phyloP scores from a whole-genome alignment of 208 protist genomes.

The Wallacemonas sp. region DNA sequence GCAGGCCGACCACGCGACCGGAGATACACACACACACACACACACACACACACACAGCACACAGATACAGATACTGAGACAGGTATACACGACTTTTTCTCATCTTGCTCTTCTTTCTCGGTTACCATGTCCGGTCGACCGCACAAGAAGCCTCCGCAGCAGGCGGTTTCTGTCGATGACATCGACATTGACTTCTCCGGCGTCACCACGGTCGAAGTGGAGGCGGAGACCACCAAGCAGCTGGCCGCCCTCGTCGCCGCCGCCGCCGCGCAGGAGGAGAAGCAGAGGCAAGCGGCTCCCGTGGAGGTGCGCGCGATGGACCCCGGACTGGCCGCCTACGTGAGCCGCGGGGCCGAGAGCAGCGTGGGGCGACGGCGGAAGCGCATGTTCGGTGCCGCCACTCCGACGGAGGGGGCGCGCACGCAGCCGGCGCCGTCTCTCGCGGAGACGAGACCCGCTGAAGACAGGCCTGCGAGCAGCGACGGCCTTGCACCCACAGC shows the following conservation, averaged over 20 bases:
- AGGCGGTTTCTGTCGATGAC: slow-evolving; percentile 61
- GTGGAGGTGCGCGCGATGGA: slow-evolving; percentile 16
- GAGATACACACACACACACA: no score
- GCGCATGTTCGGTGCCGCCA: neutral
- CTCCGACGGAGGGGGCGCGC: neutral
- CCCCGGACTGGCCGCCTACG: slow-evolving; percentile 27
- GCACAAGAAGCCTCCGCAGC: slow-evolving; percentile 19
- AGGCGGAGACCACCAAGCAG: neutral
- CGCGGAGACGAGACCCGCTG: no score
- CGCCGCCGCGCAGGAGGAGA: slow-evolving; percentile 15
- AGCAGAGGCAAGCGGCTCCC: slow-evolving; percentile 9
- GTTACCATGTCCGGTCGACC: slow-evolving; percentile 6
- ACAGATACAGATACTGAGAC: no score
- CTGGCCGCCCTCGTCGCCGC: slow-evolving; percentile 14
- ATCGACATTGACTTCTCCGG: slow-evolving; percentile 78
- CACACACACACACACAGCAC: no score
- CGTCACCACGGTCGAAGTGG: slow-evolving; percentile 14
- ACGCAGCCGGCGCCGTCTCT: no score
- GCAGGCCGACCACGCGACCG: neutral
- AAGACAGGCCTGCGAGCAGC: neutral
- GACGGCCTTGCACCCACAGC: no score
- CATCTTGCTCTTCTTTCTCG: neutral
- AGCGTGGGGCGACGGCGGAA: slow-evolving; percentile 9
- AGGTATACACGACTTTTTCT: no score
- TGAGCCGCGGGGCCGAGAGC: slow-evolving; percentile 17